These are phyloP conservation scores for Ilyonectria sp. DNA, from an alignment of 2,329 filamentous ascomycete species.

Conservation along the genomic window DNA sequence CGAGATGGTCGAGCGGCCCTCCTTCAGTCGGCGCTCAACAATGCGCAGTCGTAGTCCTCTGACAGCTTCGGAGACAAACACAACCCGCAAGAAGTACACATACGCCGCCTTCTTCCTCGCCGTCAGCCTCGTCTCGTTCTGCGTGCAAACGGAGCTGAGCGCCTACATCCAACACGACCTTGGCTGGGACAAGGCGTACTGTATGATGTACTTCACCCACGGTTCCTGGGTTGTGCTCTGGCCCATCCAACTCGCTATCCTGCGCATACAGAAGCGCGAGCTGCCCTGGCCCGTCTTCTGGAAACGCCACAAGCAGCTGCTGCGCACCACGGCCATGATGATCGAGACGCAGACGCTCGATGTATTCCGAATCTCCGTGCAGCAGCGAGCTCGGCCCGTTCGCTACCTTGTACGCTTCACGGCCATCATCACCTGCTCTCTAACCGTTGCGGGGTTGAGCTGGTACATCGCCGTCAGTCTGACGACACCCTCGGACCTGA, in stretches of 20 bases:
- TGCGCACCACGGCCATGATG: constrained; percentile 79
- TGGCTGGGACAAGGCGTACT: constrained; percentile 98
- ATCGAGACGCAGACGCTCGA: constrained; percentile 85
- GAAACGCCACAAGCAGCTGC: constrained; percentile 71
- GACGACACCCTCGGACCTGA: constrained; percentile 93
- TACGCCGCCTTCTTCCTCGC: constrained; percentile 88
- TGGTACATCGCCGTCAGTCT: constrained; percentile 97
- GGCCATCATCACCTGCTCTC: constrained; percentile 83
- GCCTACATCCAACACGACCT: constrained; percentile 94
- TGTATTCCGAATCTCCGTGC: constrained; percentile 62
- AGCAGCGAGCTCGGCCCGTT: constrained; percentile 58
- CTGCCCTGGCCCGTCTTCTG: constrained; percentile 90
- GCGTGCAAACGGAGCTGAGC: constrained; percentile 94
- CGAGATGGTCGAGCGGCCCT: constrained; percentile 45
- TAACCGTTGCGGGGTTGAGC: constrained; percentile 91
- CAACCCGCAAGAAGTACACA: constrained; percentile 85
- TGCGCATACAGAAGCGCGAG: constrained; percentile 84
- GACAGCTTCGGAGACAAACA: constrained; percentile 51
- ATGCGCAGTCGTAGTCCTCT: constrained; percentile 86
- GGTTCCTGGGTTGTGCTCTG: constrained; percentile 93
- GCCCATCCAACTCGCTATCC: constrained; percentile 85
- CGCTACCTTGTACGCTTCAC: constrained; percentile 86
- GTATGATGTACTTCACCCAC: constrained; percentile 98
- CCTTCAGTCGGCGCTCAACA: constrained; percentile 68
- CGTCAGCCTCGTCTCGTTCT: constrained; percentile 88